These are phyloP conservation scores for Serendipita sp. DNA, from an alignment of 768 basidiomycete genomes.

Conservation along the genomic window DNA sequence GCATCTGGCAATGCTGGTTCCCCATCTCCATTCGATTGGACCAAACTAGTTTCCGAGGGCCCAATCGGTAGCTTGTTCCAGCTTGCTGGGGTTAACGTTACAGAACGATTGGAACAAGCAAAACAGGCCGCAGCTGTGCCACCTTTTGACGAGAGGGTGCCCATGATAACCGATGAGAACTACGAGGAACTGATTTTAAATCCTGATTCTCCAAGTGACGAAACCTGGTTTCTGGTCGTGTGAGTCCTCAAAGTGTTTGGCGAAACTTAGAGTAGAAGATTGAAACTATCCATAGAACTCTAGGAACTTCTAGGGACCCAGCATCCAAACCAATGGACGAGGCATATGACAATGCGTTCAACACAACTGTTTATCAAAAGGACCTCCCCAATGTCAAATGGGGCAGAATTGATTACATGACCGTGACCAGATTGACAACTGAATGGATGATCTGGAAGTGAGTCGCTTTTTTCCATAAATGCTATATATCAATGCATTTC, in stretches of 20 bases:
- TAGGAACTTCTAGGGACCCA: constrained; percentile 40
- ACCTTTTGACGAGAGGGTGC: constrained; percentile 55
- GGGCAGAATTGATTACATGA: constrained; percentile 77
- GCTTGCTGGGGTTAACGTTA: constrained; percentile 53
- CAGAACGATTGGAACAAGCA: constrained; percentile 29
- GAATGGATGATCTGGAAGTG: constrained; percentile 80
- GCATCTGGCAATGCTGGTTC: constrained; percentile 10
- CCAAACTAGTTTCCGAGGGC: constrained; percentile 29
- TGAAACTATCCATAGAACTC: constrained; percentile 27
- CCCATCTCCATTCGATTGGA: constrained; percentile 15
- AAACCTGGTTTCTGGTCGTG: constrained; percentile 70
- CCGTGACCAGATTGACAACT: constrained; percentile 64
- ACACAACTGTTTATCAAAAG: constrained; percentile 37
- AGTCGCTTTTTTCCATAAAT: constrained; percentile 10
- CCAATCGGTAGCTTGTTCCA: constrained; percentile 39
- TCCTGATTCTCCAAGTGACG: constrained; percentile 41
- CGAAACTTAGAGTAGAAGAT: background rate
- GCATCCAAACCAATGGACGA: constrained; percentile 55
- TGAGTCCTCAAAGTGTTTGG: constrained; percentile 22
- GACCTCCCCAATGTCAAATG: constrained; percentile 61
- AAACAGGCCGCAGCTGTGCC: constrained; percentile 15
- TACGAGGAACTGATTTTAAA: constrained; percentile 55
- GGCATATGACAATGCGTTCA: constrained; percentile 58
- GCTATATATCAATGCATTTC: background rate
- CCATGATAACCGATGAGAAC: constrained; percentile 70